Conservation (phyloP, 139 green algal genomes). For the Ostreobium quekettii region DNA sequence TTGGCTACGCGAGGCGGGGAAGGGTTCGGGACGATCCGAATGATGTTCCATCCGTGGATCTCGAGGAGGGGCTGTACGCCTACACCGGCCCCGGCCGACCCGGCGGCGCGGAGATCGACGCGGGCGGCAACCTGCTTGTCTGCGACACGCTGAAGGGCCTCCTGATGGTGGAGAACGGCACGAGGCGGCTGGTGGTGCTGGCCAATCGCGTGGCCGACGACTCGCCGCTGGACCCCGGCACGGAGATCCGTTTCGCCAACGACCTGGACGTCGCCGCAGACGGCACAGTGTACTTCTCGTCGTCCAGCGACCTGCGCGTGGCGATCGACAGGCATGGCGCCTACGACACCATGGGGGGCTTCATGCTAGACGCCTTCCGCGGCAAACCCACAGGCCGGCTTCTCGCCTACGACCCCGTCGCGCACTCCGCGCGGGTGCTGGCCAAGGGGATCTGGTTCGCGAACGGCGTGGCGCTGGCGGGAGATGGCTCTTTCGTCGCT, state of each 20-base stretch:
- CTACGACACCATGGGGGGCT: conserved; percentile 21
- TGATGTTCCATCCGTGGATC: conserved; percentile 11
- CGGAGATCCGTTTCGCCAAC: conserved; percentile 45
- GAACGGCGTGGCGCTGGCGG: conserved; percentile 62
- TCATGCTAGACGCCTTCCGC: conserved; percentile 24
- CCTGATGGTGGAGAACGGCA: conserved; percentile 25
- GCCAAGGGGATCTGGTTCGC: conserved; percentile 49
- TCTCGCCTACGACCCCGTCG: conserved; percentile 47
- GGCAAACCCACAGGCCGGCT: conserved; percentile 39
- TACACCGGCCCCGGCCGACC: conserved; percentile 25
- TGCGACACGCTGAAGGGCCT: conserved; percentile 33
- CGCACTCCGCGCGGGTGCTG: conserved; percentile 32
- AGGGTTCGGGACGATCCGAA: background rate
- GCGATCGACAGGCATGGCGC: background rate
- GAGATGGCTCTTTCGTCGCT: conserved; percentile 48
- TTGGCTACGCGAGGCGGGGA: conserved; percentile 17
- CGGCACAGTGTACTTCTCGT: conserved; percentile 58
- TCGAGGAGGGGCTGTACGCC: background rate
- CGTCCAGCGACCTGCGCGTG: conserved; percentile 26
- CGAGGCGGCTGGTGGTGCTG: conserved; percentile 16
- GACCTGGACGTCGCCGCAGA: conserved; percentile 51
- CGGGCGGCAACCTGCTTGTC: conserved; percentile 19
- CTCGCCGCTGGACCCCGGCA: conserved; percentile 22
- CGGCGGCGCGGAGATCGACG: conserved; percentile 20
- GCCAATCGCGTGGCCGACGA: conserved; percentile 20